phyloP scores from a whole-genome alignment of 108 stramenopile genomes.

The Conticribra guillardii region DNA sequence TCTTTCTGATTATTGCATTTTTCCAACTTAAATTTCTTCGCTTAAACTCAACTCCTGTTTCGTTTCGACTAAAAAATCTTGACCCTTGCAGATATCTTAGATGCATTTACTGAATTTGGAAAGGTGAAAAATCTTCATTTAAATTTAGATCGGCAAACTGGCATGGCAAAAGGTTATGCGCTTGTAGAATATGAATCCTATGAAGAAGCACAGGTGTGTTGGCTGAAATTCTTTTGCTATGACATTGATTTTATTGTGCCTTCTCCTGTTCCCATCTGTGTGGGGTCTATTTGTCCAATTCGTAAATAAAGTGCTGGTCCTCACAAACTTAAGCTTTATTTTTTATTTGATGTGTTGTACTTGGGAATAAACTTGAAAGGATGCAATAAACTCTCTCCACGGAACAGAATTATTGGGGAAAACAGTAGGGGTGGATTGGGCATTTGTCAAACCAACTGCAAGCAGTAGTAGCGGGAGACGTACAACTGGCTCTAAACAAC shows the following conservation, averaged over 20 bases:
- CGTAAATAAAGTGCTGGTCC: too few relatives aligned
- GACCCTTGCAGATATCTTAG: conserved; percentile 34
- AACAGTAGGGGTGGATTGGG: conserved; percentile 66
- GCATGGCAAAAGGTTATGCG: conserved; percentile 64
- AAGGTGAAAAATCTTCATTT: conserved; percentile 57
- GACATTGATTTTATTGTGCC: background rate
- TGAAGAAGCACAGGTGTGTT: conserved; percentile 14
- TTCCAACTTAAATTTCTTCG: too few relatives aligned
- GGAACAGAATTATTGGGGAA: conserved; percentile 60
- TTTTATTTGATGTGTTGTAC: too few relatives aligned
- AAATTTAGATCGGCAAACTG: conserved; percentile 66
- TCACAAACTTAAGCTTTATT: too few relatives aligned
- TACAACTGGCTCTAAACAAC: background rate
- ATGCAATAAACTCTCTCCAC: conserved; percentile 51
- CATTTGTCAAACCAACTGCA: conserved; percentile 60
- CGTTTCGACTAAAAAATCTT: background rate
- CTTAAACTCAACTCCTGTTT: background rate
- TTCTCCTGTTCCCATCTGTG: too few relatives aligned
- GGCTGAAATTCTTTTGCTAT: background rate
- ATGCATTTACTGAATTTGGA: conserved; percentile 61
- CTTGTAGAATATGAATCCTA: conserved; percentile 28
- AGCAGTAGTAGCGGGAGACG: conserved; percentile 24
- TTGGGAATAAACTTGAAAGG: background rate
- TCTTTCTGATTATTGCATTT: too few relatives aligned
- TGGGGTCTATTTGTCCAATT: too few relatives aligned